phyloP scores from a whole-genome alignment of 164 flowering plant genomes.

The Hamamelis virginiana region DNA sequence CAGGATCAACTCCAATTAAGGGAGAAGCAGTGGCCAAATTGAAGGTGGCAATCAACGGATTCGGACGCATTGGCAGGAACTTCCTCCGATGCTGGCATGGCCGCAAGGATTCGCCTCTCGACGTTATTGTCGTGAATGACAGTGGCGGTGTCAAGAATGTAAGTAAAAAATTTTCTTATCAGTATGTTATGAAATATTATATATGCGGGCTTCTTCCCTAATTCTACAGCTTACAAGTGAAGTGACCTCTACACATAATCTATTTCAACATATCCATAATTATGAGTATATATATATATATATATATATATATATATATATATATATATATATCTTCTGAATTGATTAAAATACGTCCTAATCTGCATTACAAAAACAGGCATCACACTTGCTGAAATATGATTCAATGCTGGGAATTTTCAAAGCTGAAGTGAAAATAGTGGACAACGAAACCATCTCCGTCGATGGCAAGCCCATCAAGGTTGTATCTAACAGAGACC shows the following conservation, averaged over 20 bases:
- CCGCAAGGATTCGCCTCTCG: conserved; percentile 82
- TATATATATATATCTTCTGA: no score
- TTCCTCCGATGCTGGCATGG: conserved; percentile 99
- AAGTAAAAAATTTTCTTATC: no score
- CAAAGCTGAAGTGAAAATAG: conserved; percentile 89
- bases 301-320: no score
- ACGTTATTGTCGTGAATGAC: conserved; percentile 87
- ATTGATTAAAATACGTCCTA: no score
- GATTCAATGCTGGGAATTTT: conserved; percentile 95
- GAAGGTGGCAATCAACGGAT: conserved; percentile 94
- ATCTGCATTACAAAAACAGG: conserved; percentile 36
- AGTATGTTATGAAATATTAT: no score
- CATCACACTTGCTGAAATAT: conserved; percentile 95
- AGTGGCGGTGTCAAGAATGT: conserved; percentile 96
- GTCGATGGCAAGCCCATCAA: conserved; percentile 91
- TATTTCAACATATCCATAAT: no score
- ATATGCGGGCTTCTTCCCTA: no score
- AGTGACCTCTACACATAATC: no score
- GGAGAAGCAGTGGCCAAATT: conserved; percentile 73
- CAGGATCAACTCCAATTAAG: conserved; percentile 46
- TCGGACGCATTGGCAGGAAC: conserved; percentile 93
- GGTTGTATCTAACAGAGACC: conserved; percentile 96
- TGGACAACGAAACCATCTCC: conserved; percentile 71
- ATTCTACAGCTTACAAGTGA: no score
- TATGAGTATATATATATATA: no score